Evolutionary conservation across 345 rosid species (phyloP), one percentile per base, ranked within the genome.

Genomic region (Eucalyptus victrix): DNA sequence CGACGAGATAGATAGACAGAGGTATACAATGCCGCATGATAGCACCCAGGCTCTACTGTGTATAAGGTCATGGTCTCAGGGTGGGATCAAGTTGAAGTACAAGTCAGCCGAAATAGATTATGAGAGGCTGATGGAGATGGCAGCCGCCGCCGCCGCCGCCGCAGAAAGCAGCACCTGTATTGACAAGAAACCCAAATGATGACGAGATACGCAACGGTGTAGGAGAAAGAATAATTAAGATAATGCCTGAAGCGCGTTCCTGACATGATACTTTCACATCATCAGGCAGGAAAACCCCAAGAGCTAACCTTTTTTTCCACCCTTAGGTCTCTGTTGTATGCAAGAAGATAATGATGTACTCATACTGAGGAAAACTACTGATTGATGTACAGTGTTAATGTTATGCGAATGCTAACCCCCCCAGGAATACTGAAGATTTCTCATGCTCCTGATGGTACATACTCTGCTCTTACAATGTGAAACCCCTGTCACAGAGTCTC

Each of bases 111-210:
- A 96, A 92, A 97, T 96, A 49, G 98, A 97, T 88, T 97, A 93
- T 44, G 98, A 96, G 89, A 92, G 96, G 89, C 86, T 96, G 90
- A 95, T 97, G 99, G 98, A 95, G 90, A 87, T 96, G 93, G 97
- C 99, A 49, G 92, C 91, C 24, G 92, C 94, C 32, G 92, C 91
- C 24, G 92, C 94, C 32, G 92, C 94, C 80, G 92, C 92, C 5
- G 92, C 91, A 53, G 96, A 93, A 34, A 91, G 17, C 89, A 86
- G 89, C 62, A 85, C 90, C 8, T 87, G 92, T 83, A 83, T 90
- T 11, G 97, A 96, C 90, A 96, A 94, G 94, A 95, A 94, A 89
- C 95, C 91, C 34, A 94, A 93, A 89, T 94, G 47, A 72, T 18
- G 45, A 40, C 28, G 42, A 76, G 83, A 37, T 37, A 37, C 8